Evolutionary conservation across 345 rosid species (phyloP).

Genomic region (Linum tenue): DNA sequence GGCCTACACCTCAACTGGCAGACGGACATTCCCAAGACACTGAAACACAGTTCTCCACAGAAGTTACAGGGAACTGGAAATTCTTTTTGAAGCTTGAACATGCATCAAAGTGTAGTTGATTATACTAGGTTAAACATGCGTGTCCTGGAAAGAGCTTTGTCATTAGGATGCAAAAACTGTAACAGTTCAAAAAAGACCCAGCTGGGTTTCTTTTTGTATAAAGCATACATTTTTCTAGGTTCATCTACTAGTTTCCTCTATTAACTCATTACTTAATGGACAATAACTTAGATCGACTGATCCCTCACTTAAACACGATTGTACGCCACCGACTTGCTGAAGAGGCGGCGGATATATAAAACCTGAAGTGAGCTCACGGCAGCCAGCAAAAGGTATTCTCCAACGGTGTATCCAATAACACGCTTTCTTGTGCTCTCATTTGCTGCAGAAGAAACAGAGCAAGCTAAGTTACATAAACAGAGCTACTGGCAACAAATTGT

Average conservation of each 20-base stretch:
- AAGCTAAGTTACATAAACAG: background rate
- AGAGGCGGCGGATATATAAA: conserved; percentile 74
- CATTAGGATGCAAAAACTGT: background rate
- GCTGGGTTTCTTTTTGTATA: background rate
- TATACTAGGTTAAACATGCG: too few relatives aligned
- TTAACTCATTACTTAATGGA: background rate
- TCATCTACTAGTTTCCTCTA: background rate
- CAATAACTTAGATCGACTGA: too few relatives aligned
- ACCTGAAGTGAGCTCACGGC: conserved; percentile 69
- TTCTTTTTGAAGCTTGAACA: too few relatives aligned
- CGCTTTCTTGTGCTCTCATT: conserved; percentile 91
- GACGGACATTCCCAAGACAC: too few relatives aligned
- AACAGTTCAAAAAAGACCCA: background rate
- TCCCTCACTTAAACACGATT: conserved; percentile 52
- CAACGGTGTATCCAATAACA: conserved; percentile 71
- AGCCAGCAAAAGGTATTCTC: conserved; percentile 66
- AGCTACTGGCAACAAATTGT: background rate
- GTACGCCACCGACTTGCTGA: conserved; percentile 89
- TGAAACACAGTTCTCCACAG: too few relatives aligned
- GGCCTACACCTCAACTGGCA: too few relatives aligned
- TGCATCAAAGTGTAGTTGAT: too few relatives aligned
- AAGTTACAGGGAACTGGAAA: too few relatives aligned
- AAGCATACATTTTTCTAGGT: background rate
- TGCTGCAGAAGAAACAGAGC: conserved; percentile 39
- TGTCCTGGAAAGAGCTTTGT: background rate